Conservation (phyloP, 352 stramenopile genomes). For the Phytophthora fragariae region DNA sequence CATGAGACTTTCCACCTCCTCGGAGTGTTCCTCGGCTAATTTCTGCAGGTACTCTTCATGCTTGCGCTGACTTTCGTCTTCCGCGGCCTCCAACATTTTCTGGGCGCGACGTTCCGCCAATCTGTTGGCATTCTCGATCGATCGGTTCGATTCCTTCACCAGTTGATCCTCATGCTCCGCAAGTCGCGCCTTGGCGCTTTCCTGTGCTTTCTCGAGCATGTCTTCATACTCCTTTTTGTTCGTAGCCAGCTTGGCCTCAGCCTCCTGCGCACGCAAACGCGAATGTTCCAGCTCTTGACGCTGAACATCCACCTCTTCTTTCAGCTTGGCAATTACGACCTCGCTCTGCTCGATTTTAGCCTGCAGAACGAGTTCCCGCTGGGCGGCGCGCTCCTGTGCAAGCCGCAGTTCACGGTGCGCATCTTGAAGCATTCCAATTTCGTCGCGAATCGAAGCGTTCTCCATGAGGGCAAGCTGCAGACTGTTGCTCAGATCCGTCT, state of each 20-base stretch:
- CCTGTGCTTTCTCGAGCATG: conserved; percentile 57
- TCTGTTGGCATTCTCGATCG: conserved; percentile 70
- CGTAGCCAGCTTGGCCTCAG: conserved; percentile 42
- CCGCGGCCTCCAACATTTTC: conserved; percentile 59
- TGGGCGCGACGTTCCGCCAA: conserved; percentile 63
- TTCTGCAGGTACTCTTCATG: conserved; percentile 85
- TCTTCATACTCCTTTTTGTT: conserved; percentile 54
- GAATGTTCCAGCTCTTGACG: conserved; percentile 47
- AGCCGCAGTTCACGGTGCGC: conserved; percentile 54
- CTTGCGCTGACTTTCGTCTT: conserved; percentile 60
- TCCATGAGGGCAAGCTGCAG: conserved; percentile 77
- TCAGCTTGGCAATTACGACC: conserved; percentile 46
- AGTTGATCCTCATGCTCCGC: conserved; percentile 73
- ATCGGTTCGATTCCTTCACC: conserved; percentile 81
- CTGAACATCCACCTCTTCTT: conserved; percentile 48
- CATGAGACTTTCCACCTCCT: conserved; percentile 83
- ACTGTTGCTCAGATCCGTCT: conserved; percentile 65
- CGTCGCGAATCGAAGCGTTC: conserved; percentile 79
- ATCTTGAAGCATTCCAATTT: conserved; percentile 64
- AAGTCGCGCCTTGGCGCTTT: conserved; percentile 52
- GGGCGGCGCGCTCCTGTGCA: conserved; percentile 35
- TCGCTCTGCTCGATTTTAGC: conserved; percentile 49
- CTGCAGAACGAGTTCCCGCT: conserved; percentile 39
- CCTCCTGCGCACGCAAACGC: conserved; percentile 45
- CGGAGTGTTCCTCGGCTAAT: conserved; percentile 80